Base-by-base conservation (phyloP, 2,329 filamentous ascomycete species). In the Arthrobotrys sinensis region DNA sequence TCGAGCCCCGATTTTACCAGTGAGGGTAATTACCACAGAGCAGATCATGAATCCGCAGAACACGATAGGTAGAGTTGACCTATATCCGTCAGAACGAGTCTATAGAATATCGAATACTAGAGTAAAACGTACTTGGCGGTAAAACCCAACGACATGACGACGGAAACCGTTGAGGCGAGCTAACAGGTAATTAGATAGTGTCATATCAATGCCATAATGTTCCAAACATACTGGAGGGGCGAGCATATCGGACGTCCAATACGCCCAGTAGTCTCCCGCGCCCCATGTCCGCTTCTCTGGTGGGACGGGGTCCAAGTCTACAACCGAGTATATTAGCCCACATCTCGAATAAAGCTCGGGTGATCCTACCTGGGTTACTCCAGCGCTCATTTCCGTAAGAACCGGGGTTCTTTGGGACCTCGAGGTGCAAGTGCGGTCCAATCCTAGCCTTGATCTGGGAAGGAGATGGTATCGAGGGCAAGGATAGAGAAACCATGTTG, bases 231-330 rank as follows among this genome's bases (percentile, higher is more conserved):
- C 80, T 71, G 85, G 85, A 64, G 85, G 85, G 45, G 85, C 85
- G 40, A 85, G 82, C 82, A 87, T 84, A 77, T 88, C 86, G 5
- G 84, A 85, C 76, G 84, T 85, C 86, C 86, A 87, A 80, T 87
- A 87, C 12, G 85, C 84, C 83, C 86, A 85, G 80, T 86, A 87
- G 34, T 86, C 84, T 62, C 86, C 86, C 87, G 19, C 85, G 87
- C 79, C 86, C 86, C 86, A 88, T 21, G 85, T 88, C 75, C 86
- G 83, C 69, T 87, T 83, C 72, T 84, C 84, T 1, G 86, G 85
- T 12, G 87, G 76, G 19, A 75, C 70, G 16, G 76, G 76, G 45
- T 79, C 76, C 76, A 79, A 53, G 24, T 79, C 76, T 79, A 66
- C 83, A 64, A 85, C 82, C 85, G 84, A n/a, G 1, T 48, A 34